Evolutionary conservation across 345 rosid species (phyloP), one percentile per base, ranked within the genome.

Genomic region (Eucalyptus victrix): DNA sequence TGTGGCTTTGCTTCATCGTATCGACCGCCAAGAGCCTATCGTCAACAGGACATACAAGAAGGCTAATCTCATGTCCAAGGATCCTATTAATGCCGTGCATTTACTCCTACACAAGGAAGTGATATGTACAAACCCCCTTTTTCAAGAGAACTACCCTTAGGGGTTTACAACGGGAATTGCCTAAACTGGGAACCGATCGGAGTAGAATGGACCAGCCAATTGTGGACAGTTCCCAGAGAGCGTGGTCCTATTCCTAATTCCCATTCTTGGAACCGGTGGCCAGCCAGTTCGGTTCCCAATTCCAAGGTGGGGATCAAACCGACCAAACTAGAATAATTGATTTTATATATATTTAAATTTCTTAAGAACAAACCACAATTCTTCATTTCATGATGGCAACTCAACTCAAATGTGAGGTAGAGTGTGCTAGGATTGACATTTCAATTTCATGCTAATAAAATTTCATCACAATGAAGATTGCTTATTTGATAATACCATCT

Each of bases 171-270:
- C 4, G 26, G 11, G 58, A 60, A 60, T n/a, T 0, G 1, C 11
- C 24, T 1, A 0, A 53, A 53, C 5, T 0, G 0, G 4, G 24
- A 53, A 8, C 9, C 11, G 11, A 5, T 0, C 2, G 5, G 11
- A 53, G 0, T 53, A 0, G 58, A 53, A 21, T 53, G 11, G 9
- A 53, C 26, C 1, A 4, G 11, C 58, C 0, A 0, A 0, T 53
- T 21, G 5, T 21, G 5, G 58, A 1, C 1, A 0, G 0, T 53
- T 53, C 10, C 58, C 1, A 53, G 4, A 21, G 5, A 53, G 26
- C 1, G 11, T 2, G 11, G 11, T 53, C 58, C 5, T 21, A 0
- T 53, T 53, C 58, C 11, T 2, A 0, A 21, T 53, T 53, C 0
- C 11, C 11, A 21, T 8, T 53, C 1, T 53, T 53, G 11, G 11